Evolutionary conservation across 768 basidiomycete genomes (phyloP), one percentile per base, ranked within the genome.

Genomic region (Amanita molliuscula): DNA sequence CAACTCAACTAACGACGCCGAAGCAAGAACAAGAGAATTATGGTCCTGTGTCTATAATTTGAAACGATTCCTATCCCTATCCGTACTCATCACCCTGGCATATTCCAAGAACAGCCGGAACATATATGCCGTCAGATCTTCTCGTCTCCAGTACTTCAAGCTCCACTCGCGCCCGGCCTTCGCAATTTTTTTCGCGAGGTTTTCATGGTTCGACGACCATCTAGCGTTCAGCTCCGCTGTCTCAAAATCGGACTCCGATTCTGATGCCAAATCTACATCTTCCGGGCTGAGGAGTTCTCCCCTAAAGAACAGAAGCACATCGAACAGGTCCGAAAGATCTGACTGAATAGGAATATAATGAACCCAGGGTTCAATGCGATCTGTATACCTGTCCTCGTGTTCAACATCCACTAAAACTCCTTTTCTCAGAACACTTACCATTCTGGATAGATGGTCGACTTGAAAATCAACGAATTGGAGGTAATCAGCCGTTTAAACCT

Each of bases 281-380:
- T 26, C 47, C 3, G 47, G 36, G 3, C 23, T 36, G 7, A 37
- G 35, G 1, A 48, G 26, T 15, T 36, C 72, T 0, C 84, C 82
- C 0, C 78, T 74, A 62, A 89, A 88, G 69, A 91, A 90, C 1
- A 77, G 66, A 29, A 87, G 72, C 1, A 77, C 65, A 56, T 89
- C 88, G 63, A 81, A 76, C 7, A 90, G 58, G 59, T 88, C 84
- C 0, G 74, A 68, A 23, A 81, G 72, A 53, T 81, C 79, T 0
- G 77, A 59, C 55, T 81, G 77, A 8, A 87, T 66, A 1, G 85
- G 84, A 10, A 87, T 69, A 55, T 82, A 88, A 61, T 88, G 85
- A 2, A 84, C 75, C 82, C 82, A 85, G 0, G 82, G 78, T 23
- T 65, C 70, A 44, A 78, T 66, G 23, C 77, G 69, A 51, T 79